Conservation (phyloP, 108 stramenopile species). For the Parietichytrium sp. region DNA sequence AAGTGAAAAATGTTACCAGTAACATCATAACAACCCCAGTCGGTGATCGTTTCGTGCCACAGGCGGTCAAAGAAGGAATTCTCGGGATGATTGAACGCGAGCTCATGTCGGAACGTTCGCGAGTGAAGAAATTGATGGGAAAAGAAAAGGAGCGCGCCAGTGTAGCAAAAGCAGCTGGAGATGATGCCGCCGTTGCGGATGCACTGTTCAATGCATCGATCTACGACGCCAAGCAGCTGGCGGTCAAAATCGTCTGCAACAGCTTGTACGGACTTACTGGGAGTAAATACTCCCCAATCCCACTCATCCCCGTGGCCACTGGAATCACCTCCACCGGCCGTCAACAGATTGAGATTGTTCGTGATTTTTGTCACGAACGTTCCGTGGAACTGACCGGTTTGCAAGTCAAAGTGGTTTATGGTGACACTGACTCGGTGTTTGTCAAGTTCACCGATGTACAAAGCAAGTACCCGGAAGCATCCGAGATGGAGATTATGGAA, state of each 20-base stretch:
- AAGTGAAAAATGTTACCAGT: background rate
- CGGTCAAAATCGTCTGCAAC: background rate
- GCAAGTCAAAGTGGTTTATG: background rate
- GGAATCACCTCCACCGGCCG: background rate
- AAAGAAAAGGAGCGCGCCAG: no score
- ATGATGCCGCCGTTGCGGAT: no score
- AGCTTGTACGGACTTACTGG: background rate
- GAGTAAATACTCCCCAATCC: background rate
- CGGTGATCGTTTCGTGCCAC: background rate
- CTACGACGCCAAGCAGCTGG: background rate
- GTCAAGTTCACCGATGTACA: background rate
- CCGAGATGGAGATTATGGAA: no score
- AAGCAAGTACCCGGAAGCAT: no score
- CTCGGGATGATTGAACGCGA: background rate
- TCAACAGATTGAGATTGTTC: background rate
- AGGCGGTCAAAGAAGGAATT: background rate
- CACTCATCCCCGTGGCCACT: background rate
- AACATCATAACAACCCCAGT: no score
- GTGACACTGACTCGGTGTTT: background rate
- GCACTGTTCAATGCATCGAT: no score
- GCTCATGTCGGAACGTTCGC: background rate
- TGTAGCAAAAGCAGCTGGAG: conserved; percentile 11
- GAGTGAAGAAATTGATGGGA: no score
- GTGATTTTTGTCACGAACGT: background rate
- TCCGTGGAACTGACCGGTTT: background rate